Evolutionary conservation across 2,329 filamentous ascomycete genomes (phyloP), one percentile per base, ranked within the genome.

Genomic region (Talaromyces amestolkiae): DNA sequence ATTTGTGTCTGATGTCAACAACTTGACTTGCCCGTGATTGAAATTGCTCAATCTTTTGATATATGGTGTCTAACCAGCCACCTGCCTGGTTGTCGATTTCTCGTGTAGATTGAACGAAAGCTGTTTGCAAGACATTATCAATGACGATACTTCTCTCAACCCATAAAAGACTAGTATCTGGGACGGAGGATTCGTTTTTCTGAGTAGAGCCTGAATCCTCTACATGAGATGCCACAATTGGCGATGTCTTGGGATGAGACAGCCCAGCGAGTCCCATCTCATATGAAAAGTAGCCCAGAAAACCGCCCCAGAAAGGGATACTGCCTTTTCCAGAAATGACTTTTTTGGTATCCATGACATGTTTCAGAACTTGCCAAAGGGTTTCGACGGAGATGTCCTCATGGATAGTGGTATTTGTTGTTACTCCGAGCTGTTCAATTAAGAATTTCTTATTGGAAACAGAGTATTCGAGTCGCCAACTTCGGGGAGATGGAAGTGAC

Each of bases 261-360:
- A 87, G 69, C 58, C 76, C 73, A 7, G 76, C 81, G 1, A 96
- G 80, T 0, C 92, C 91, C 74, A 93, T 87, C 75, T 97, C 93
- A 67, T 97, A 96, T 0, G 91, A 92, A 60, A 92, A 85, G 72
- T 90, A 96, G 0, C 93, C 93, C 78, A 96, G 87, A 66, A 96
- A 88, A 0, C 93, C 93, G 61, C 92, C 93, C 77, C 91, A 87
- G 74, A 96, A 97, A 0, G 91, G 81, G 22, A 80, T 72, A 1
- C 77, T 68, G 3, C 60, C 45, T 67, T 75, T 72, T 0, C 78
- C 78, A 19, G 69, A 70, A 19, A 69, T 67, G 10, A 81, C 73
- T 61, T 72, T 78, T 59, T 77, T 79, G 70, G 72, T 72, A n/a
- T 78, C 73, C 71, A 82, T 74, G 63, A 82, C 71, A 59, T 76